phyloP scores from a whole-genome alignment of 1,139 yeast species.

The Geotrichum citri-aurantii region DNA sequence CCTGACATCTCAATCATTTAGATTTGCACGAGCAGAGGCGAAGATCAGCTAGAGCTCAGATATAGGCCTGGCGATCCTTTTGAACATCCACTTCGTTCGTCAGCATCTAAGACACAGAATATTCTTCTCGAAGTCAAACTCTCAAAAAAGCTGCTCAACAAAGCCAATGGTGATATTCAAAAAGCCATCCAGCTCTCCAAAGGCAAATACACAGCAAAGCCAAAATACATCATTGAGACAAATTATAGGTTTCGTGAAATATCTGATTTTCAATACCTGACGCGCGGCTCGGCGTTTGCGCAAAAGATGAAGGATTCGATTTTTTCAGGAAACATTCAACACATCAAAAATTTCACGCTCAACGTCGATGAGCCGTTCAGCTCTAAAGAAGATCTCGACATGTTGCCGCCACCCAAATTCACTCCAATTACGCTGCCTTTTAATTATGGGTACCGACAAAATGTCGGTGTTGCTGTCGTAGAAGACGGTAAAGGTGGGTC shows the following conservation, averaged over 20 bases:
- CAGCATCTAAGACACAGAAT: slow-evolving; percentile 47
- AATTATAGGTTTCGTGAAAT: slow-evolving; percentile 77
- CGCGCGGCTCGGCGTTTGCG: slow-evolving; percentile 52
- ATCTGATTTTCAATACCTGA: slow-evolving; percentile 77
- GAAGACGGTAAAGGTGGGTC: slow-evolving; percentile 46
- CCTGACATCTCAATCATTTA: slow-evolving; percentile 19
- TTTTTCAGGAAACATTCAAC: slow-evolving; percentile 36
- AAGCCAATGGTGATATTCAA: slow-evolving; percentile 46
- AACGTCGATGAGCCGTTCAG: slow-evolving; percentile 32
- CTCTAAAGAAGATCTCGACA: slow-evolving; percentile 45
- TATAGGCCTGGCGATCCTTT: slow-evolving; percentile 61
- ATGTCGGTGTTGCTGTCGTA: slow-evolving; percentile 49
- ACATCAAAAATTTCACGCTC: slow-evolving; percentile 36
- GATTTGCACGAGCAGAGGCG: slow-evolving; percentile 34
- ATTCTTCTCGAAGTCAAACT: slow-evolving; percentile 62
- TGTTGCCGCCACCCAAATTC: slow-evolving; percentile 85
- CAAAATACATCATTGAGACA: slow-evolving; percentile 48
- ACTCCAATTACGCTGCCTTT: slow-evolving; percentile 72
- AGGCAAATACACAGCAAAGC: slow-evolving; percentile 17
- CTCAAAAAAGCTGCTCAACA: slow-evolving; percentile 53
- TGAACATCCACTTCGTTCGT: slow-evolving; percentile 73
- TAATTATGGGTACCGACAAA: slow-evolving; percentile 58
- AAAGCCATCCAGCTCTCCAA: slow-evolving; percentile 42
- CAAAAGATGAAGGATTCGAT: slow-evolving; percentile 41
- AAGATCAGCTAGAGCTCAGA: slow-evolving; percentile 52